A percentile compares a stretch with the other conserved stretches of the same genome.
phyloP scores from a whole-genome alignment of 371 early-diverging fungal species.

The Capillidium heterosporum region DNA sequence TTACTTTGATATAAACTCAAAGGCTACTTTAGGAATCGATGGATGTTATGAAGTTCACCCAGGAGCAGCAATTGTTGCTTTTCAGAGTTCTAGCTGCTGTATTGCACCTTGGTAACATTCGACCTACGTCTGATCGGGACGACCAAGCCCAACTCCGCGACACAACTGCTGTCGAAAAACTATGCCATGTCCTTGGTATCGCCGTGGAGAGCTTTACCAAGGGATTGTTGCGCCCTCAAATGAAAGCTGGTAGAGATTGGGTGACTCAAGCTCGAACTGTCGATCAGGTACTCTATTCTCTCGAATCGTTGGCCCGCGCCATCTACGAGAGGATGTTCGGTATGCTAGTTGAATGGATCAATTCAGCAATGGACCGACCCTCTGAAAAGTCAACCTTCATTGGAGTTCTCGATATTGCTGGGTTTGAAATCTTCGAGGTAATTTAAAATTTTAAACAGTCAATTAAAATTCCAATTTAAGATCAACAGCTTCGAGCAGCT shows the following conservation, averaged over 20 bases:
- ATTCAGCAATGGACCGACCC: slow-evolving; percentile 61
- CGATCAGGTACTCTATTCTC: slow-evolving; percentile 72
- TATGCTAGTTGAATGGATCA: slow-evolving; percentile 74
- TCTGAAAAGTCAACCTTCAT: slow-evolving; percentile 67
- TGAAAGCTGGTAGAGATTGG: slow-evolving; percentile 95
- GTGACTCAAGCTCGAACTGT: slow-evolving; percentile 77
- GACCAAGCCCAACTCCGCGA: slow-evolving; percentile 80
- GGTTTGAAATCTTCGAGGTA: slow-evolving; percentile 98
- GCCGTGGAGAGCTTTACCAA: slow-evolving; percentile 72
- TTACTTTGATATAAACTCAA: not conserved
- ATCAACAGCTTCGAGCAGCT: slow-evolving; percentile 98
- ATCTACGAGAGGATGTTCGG: slow-evolving; percentile 98
- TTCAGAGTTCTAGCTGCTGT: slow-evolving; percentile 83
- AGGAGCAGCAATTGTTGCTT: slow-evolving; percentile 57
- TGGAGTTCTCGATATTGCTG: slow-evolving; percentile 99
- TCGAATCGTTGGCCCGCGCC: slow-evolving; percentile 87
- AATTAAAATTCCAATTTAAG: slow-evolving; percentile 12
- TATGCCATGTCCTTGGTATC: slow-evolving; percentile 91
- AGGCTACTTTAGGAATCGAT: slow-evolving; percentile 40
- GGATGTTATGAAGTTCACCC: slow-evolving; percentile 62
- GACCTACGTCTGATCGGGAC: slow-evolving; percentile 47
- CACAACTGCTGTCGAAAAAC: slow-evolving; percentile 59
- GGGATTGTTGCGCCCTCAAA: slow-evolving; percentile 70
- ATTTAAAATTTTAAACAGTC: not conserved
- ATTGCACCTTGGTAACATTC: slow-evolving; percentile 93